A percentile compares a stretch with the other conserved stretches of the same genome.
Evolutionary conservation across 1,284 basidiomycete genomes (phyloP).

Genomic region (Ganoderma resinaceum): DNA sequence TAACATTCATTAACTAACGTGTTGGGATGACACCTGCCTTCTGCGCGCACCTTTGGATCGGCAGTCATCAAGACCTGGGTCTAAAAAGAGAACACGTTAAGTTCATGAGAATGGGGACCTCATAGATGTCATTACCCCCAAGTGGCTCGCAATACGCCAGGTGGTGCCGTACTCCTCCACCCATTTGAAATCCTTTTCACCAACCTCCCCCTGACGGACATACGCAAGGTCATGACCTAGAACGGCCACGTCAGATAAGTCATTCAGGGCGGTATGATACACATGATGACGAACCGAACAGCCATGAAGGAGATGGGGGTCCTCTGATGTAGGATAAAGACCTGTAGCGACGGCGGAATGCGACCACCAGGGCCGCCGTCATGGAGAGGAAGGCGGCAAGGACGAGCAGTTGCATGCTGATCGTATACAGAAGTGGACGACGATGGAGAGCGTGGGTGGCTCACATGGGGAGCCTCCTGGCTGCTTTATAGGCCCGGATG

Average conservation of each 20-base stretch:
- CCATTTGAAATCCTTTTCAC: conserved; percentile 34
- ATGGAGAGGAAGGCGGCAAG: not conserved
- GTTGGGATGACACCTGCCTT: too few species aligned
- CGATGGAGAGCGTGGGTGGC: not conserved
- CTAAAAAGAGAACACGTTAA: not conserved
- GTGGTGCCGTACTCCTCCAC: conserved; percentile 31
- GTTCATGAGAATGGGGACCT: not conserved
- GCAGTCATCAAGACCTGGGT: conserved; percentile 24
- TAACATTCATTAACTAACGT: not conserved
- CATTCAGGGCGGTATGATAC: not conserved
- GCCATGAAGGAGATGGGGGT: conserved; percentile 15
- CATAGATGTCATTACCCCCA: conserved; percentile 23
- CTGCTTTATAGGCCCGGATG: not conserved
- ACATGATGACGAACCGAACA: conserved; percentile 1
- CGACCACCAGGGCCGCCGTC: not conserved
- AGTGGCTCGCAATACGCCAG: conserved; percentile 28
- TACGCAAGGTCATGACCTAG: conserved; percentile 30
- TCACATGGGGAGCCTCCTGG: not conserved
- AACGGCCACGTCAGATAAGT: not conserved
- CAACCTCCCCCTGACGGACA: conserved; percentile 30
- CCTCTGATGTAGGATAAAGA: conserved; percentile 32
- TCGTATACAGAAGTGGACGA: not conserved
- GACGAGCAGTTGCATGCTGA: conserved; percentile 7
- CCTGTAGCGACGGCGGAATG: conserved; percentile 15
- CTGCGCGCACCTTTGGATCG: conserved; percentile 19